Evolutionary conservation across 352 stramenopile species (phyloP).

Genomic region (Globisporangium barbulae): DNA sequence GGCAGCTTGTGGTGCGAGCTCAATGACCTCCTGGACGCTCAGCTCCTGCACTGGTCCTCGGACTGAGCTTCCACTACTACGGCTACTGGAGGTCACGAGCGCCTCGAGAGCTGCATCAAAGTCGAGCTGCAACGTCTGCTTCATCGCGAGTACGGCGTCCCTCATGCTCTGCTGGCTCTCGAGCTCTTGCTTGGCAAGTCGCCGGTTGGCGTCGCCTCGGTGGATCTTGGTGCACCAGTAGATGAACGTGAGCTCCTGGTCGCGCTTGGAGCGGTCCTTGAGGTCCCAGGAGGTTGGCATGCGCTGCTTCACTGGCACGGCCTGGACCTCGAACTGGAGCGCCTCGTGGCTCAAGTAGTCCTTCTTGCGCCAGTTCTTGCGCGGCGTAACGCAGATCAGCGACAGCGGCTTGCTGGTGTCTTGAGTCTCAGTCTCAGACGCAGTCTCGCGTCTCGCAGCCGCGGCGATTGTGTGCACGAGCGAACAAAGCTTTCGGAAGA

Average conservation of each 20-base stretch:
- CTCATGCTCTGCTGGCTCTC: conserved; percentile 8
- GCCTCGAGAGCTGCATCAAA: conserved; percentile 13
- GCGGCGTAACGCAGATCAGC: conserved; percentile 44
- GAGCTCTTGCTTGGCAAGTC: not conserved
- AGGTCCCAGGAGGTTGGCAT: not conserved
- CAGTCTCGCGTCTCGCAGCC: conserved; percentile 1
- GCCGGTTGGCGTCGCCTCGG: not conserved
- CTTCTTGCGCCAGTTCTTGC: conserved; percentile 66
- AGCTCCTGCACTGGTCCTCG: not conserved
- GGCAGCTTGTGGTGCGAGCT: conserved; percentile 13
- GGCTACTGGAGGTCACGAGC: conserved; percentile 1
- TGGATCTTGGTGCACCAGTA: conserved; percentile 28
- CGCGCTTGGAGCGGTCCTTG: conserved; percentile 12
- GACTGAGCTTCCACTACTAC: not conserved
- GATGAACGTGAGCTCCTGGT: conserved; percentile 31
- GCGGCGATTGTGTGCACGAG: conserved; percentile 33
- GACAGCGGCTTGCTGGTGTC: not conserved
- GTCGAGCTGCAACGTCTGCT: conserved; percentile 19
- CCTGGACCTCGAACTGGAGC: conserved; percentile 31
- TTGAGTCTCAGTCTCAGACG: too few species aligned
- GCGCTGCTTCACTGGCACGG: conserved; percentile 18
- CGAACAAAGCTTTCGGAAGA: conserved; percentile 38
- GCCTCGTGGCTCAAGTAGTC: conserved; percentile 44
- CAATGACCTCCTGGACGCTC: conserved; percentile 19
- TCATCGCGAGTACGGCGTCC: conserved; percentile 17